Base-by-base conservation (phyloP, 768 basidiomycete genomes). In the Lactarius evosmus region DNA sequence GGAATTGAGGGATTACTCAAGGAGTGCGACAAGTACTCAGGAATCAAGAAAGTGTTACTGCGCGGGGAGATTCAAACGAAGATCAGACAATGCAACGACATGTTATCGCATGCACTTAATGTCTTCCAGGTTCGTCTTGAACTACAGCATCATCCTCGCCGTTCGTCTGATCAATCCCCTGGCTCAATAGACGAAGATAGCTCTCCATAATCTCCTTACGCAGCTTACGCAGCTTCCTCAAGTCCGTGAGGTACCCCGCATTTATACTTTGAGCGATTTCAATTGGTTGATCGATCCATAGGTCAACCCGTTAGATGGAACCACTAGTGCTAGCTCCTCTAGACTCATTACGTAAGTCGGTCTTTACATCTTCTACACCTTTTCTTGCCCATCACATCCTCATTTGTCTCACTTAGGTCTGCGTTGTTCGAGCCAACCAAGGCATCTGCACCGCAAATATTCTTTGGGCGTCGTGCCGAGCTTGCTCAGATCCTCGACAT, bases 381-480 rank as follows among this genome's bases (percentile, higher is more conserved):
- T 17, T n/a, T 14, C 38, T 41, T 19, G 1, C 1, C 7, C 30
- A 33, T n/a, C 25, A 29, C 9, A 22, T 55, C n/a, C 5, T 54
- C 51, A 53, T 11, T 9, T 32, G 7, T 34, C 19, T 29, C 17
- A 22, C 38, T 29, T 22, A 53, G n/a, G 27, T 11, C 17, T 14
- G 36, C 19, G 30, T 29, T 30, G 30, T 32, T 29, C 30, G 30
- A 52, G 9, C 40, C n/a, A 3, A 16, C 51, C 12, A 33, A 61
- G 22, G 7, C 44, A 22, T 22, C 52, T 30, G 22, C 60, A 33
- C 60, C 60, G 6, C 60, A 51, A 36, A 53, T 61, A 34, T 61
- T 61, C 33, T 61, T 36, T n/a, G 60, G 52, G 6, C 60, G 60
- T 5, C 30, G 46, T 27, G n/a, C 52, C 19, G 60, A 61, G 38